Conservation (phyloP, 2,329 filamentous ascomycete genomes). For the Aspergillus neoniger region DNA sequence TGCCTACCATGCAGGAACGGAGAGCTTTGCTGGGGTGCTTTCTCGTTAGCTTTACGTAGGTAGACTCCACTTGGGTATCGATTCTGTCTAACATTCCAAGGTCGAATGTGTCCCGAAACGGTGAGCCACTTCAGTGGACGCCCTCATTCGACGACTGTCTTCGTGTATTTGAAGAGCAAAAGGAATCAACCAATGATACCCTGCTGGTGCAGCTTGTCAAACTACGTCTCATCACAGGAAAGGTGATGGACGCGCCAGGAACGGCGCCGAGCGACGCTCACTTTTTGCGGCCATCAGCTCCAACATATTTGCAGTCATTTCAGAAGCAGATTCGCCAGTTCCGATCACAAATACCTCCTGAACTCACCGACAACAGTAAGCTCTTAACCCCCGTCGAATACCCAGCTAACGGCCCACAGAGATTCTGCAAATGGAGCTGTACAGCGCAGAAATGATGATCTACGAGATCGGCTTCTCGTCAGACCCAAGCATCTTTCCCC, state of each 20-base stretch:
- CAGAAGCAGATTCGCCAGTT: neutral
- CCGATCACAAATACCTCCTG: neutral
- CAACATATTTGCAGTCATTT: constrained; percentile 2
- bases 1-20: neutral
- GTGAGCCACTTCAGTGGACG: constrained; percentile 7
- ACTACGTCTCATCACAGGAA: neutral
- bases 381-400: neutral
- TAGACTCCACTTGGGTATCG: neutral
- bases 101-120: neutral
- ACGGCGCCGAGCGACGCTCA: too few relatives aligned
- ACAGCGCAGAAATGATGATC: neutral
- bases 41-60: constrained; percentile 1
- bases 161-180: neutral
- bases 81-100: neutral
- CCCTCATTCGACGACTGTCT: constrained; percentile 5
- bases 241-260: neutral
- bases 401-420: neutral
- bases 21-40: constrained; percentile 5
- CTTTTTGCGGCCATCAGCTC: neutral
- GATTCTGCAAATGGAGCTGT: neutral
- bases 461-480: neutral
- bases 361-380: constrained; percentile 5
- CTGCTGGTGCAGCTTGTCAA: constrained; percentile 6
- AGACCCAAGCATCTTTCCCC: neutral
- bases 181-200: neutral